Base-by-base conservation (phyloP, 1,284 basidiomycete species). In the Tilletia setariae region DNA sequence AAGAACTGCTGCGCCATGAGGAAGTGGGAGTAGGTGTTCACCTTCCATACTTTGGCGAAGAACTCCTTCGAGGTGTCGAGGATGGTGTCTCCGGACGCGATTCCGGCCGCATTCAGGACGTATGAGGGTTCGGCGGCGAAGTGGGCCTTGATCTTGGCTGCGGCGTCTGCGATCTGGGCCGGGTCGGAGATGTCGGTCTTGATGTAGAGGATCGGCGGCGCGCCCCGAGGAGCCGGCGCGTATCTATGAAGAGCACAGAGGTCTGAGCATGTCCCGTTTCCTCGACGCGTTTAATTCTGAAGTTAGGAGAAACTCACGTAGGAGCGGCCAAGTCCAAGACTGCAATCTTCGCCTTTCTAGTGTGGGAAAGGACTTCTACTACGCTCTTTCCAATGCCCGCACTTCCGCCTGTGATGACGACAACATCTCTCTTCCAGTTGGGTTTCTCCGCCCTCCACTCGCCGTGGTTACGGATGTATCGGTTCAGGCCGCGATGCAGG, bases 91-190 rank as follows among this genome's bases (percentile, higher is more conserved):
- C 73, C 73, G 23, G 69, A 67, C 4, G 73, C 73, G 46, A 76
- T 76, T 2, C 74, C 74, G n/a, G 74, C 74, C 59, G 71, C 71
- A 67, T 76, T 76, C 66, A 76, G 59, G 42, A 74, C 53, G 30
- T 21, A 40, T 6, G 46, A 35, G 2, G 53, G 59, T 30, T 61
- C 63, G 21, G 21, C 16, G 30, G 53, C 66, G 51, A 59, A 61
- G 46, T 49, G 59, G 40, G 23, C 3, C 35, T 35, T 42, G 53
- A 67, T 63, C 23, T 67, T 25, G 30, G 56, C 66, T 13, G 66
- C 66, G 46, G 63, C 66, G n/a, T 42, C 35, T n/a, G 44, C 63
- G 30, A 67, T 25, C 16, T 35, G 35, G 44, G 28, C 65, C 23
- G 43, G 32, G 44, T 62, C 40, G 42, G 65, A 19, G 65, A 65